phyloP scores from a whole-genome alignment of 2,329 filamentous ascomycete genomes.

The Tolypocladium tundrense region DNA sequence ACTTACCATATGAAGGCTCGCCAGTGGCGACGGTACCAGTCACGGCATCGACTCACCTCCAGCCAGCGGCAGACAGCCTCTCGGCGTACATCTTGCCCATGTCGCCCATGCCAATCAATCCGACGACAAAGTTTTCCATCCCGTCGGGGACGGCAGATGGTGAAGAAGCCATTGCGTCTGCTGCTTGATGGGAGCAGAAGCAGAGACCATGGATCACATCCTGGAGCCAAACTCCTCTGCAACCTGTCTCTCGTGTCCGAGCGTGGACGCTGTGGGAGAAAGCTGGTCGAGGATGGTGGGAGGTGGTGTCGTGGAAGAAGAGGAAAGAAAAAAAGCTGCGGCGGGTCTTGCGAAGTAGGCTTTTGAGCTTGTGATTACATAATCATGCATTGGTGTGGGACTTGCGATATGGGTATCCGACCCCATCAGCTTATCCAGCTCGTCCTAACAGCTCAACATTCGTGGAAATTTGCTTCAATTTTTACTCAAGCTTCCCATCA shows the following conservation, averaged over 20 bases:
- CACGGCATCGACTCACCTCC: conserved; percentile 57
- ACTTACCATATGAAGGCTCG: conserved; percentile 25
- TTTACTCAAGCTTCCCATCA: conserved; percentile 7
- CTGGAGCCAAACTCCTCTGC: conserved; percentile 1
- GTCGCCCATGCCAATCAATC: conserved; percentile 97
- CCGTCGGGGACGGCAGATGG: conserved; percentile 21
- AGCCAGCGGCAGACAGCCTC: conserved; percentile 79
- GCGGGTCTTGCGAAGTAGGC: neutral
- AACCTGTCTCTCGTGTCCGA: neutral
- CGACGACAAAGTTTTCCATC: conserved; percentile 67
- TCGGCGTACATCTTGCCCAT: conserved; percentile 99
- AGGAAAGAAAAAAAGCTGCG: conserved; percentile 5
- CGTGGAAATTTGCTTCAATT: neutral
- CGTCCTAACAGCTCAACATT: neutral
- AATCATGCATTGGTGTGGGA: conserved; percentile 2
- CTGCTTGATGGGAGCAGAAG: conserved; percentile 13
- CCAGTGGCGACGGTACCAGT: conserved; percentile 3
- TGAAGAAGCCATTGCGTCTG: conserved; percentile 19
- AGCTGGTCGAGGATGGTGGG: neutral
- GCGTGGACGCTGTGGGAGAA: neutral
- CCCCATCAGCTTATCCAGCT: neutral
- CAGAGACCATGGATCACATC: conserved; percentile 16
- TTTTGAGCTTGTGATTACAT: conserved; percentile 1
- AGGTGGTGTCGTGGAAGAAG: neutral
- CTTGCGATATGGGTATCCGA: neutral